These are phyloP conservation scores for Fusarium napiforme DNA, from an alignment of 2,329 filamentous ascomycete genomes.

Conservation along the genomic window DNA sequence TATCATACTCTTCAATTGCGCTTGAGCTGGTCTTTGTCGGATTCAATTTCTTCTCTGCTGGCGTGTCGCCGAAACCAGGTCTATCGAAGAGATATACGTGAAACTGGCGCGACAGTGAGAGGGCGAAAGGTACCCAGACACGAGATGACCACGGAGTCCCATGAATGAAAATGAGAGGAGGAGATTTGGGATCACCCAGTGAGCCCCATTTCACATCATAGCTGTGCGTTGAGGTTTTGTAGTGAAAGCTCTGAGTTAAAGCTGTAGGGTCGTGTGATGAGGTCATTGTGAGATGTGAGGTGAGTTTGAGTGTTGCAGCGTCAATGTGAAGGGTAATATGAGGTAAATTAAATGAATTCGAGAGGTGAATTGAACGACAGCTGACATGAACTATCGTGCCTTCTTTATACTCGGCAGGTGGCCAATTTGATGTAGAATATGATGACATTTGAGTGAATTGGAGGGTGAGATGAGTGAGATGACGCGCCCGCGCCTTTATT, in stretches of 20 bases:
- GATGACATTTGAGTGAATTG: background rate
- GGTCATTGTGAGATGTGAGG: background rate
- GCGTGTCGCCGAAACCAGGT: conserved; percentile 56
- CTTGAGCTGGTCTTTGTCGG: background rate
- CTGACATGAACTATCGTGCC: rapidly evolving
- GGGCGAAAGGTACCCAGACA: conserved; percentile 52
- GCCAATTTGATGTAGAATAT: background rate
- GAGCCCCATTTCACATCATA: conserved; percentile 49
- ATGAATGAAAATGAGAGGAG: conserved; percentile 56
- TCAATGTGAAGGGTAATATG: too few relatives aligned
- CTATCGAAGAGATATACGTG: conserved; percentile 58
- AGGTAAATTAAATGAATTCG: too few relatives aligned
- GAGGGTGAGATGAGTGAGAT: background rate
- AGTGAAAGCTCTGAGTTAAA: conserved; percentile 45
- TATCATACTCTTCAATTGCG: conserved; percentile 44
- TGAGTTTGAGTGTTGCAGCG: background rate
- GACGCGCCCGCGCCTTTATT: conserved; percentile 2
- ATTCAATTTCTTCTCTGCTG: conserved; percentile 39
- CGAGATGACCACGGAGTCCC: conserved; percentile 60
- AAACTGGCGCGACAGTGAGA: conserved; percentile 49
- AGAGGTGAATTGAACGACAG: too few relatives aligned
- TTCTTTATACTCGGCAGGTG: background rate
- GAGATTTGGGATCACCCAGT: conserved; percentile 45
- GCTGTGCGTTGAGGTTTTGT: conserved; percentile 43
- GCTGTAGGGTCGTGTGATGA: conserved; percentile 13